These are phyloP conservation scores for Ophiosphaerella narmari DNA, from an alignment of 2,329 filamentous ascomycete species.

Conservation along the genomic window DNA sequence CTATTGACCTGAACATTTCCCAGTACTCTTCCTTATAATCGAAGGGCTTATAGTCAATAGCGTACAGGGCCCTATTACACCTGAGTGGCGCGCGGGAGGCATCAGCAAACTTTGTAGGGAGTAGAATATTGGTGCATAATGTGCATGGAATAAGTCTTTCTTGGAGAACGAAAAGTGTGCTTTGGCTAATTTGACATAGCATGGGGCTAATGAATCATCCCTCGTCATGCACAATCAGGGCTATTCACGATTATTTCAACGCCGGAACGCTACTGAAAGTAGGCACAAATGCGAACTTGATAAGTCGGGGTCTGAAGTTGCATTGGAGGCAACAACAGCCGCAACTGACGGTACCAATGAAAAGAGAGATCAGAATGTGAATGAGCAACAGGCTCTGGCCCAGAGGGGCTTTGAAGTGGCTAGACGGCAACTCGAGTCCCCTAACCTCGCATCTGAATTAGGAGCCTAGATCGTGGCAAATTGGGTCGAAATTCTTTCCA, in stretches of 20 bases:
- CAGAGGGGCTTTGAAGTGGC: no score
- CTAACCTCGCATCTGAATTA: no score
- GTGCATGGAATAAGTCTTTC: constrained; percentile 6
- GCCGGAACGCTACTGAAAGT: constrained; percentile 9
- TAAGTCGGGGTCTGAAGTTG: constrained; percentile 7
- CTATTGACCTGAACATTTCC: no score
- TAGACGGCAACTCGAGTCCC: background rate
- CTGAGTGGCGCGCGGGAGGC: constrained; percentile 21
- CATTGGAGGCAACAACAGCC: background rate
- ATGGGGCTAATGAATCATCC: background rate
- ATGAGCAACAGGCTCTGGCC: background rate
- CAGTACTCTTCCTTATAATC: no score
- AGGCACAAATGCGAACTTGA: constrained; percentile 16
- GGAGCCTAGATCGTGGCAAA: background rate
- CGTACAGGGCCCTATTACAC: constrained; percentile 21
- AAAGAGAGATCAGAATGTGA: background rate
- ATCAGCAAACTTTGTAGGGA: constrained; percentile 14
- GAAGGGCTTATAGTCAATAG: constrained; percentile 14
- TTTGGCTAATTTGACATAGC: background rate
- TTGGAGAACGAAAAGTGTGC: constrained; percentile 2
- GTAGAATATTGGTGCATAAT: constrained; percentile 16
- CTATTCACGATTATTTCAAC: constrained; percentile 8
- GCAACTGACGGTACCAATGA: background rate
- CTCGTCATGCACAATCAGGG: constrained; percentile 3
- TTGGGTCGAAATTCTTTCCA: background rate